Evolutionary conservation across 352 stramenopile species (phyloP).

Genomic region (Phytopythium kandeliae): DNA sequence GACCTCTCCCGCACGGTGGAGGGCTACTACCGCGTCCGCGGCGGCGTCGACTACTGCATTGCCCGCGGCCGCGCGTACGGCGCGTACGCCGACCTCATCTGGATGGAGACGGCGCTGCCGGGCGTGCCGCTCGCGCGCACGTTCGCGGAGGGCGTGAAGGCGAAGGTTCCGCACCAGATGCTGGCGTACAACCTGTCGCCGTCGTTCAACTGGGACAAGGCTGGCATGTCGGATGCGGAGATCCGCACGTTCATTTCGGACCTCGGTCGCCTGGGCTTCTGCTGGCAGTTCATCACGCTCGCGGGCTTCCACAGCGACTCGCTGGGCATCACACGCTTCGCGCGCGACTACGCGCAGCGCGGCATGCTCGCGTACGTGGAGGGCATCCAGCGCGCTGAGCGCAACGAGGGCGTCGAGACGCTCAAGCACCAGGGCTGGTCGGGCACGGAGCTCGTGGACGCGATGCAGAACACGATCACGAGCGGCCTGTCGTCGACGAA

Average conservation of each 20-base stretch:
- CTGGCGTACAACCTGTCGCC: constrained; percentile 98
- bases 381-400: constrained; percentile 94
- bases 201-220: constrained; percentile 98
- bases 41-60: constrained; percentile 97
- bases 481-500: constrained; percentile 95
- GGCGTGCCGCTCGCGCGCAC: constrained; percentile 91
- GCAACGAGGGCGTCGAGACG: constrained; percentile 92
- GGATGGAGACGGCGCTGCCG: constrained; percentile 98
- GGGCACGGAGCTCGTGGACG: constrained; percentile 95
- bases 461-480: constrained; percentile 94
- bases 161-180: constrained; percentile 93
- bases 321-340: constrained; percentile 94
- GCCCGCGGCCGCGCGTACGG: constrained; percentile 93
- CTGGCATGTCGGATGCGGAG: constrained; percentile 93
- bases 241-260: constrained; percentile 95
- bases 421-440: constrained; percentile 98
- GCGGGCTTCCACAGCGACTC: constrained; percentile 98
- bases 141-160: constrained; percentile 93
- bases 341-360: constrained; percentile 88
- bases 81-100: constrained; percentile 96
- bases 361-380: constrained; percentile 96
- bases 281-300: constrained; percentile 99
- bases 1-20: constrained; percentile 94
- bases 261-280: constrained; percentile 93
- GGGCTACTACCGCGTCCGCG: constrained; percentile 96